Evolutionary conservation across 805 yeast genomes (phyloP).

Genomic region (Helenozyma rhizophorensis): DNA sequence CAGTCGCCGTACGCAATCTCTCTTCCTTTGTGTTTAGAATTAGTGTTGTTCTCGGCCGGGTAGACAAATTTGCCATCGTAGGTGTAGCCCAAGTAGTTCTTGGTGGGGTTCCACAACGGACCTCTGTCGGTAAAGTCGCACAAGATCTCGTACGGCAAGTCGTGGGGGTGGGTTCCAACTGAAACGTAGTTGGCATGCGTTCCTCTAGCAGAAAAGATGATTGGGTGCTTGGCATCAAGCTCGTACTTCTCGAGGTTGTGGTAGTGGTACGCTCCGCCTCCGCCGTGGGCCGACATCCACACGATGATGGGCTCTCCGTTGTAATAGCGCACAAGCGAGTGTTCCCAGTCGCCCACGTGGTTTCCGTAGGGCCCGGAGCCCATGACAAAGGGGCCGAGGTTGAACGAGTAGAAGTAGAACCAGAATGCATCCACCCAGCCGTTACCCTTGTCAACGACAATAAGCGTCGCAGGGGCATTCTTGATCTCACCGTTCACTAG

Average conservation of each 20-base stretch:
- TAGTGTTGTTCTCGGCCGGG: constrained; percentile 38
- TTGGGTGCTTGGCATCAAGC: constrained; percentile 48
- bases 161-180: constrained; percentile 96
- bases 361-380: constrained; percentile 97
- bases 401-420: constrained; percentile 94
- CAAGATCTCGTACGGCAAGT: constrained; percentile 84
- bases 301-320: constrained; percentile 75
- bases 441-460: constrained; percentile 88
- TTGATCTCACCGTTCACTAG: constrained; percentile 64
- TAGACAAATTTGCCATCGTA: constrained; percentile 55
- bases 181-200: constrained; percentile 96
- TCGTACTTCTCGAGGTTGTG: constrained; percentile 67
- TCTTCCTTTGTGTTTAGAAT: constrained; percentile 46
- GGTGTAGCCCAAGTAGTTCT: constrained; percentile 77
- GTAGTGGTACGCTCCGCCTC: constrained; percentile 86
- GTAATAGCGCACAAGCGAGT: constrained; percentile 78
- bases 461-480: constrained; percentile 74
- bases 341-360: constrained; percentile 99
- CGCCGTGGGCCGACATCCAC: constrained; percentile 99
- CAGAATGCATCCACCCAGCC: constrained; percentile 95
- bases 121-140: constrained; percentile 95
- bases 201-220: constrained; percentile 87
- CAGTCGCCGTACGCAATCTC: constrained; percentile 62
- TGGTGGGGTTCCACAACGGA: constrained; percentile 88
- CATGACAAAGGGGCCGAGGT: constrained; percentile 95